Conservation (phyloP, 306 rosid genomes). For the Trifolium dubium region DNA sequence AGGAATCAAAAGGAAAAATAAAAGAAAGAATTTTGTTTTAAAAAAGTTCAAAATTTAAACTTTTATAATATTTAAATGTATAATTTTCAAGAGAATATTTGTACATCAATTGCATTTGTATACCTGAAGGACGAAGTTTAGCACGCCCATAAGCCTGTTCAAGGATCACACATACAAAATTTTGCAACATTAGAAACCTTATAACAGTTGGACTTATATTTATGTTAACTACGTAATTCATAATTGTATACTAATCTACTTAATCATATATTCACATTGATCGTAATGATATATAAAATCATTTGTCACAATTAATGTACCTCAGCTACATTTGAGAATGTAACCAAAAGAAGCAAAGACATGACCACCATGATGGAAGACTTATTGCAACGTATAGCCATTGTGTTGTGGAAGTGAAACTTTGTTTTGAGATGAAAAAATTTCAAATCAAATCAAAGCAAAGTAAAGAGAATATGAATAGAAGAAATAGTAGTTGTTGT, state of each 20-base stretch:
- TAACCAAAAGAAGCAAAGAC: slow-evolving; percentile 64
- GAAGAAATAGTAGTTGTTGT: background rate
- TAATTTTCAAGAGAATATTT: too few species aligned
- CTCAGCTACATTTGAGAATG: slow-evolving; percentile 64
- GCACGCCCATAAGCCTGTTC: slow-evolving; percentile 54
- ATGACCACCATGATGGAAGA: slow-evolving; percentile 48
- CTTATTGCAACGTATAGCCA: slow-evolving; percentile 53
- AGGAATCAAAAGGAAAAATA: too few species aligned
- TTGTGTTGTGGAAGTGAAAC: slow-evolving; percentile 25
- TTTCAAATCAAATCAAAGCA: background rate
- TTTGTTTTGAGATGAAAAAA: background rate
- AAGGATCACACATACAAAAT: background rate
- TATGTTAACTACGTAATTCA: background rate
- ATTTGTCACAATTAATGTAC: slow-evolving; percentile 36
- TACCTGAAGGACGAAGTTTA: slow-evolving; percentile 70
- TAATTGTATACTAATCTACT: background rate
- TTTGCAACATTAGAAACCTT: slow-evolving; percentile 29
- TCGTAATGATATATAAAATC: background rate
- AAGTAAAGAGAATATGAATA: background rate
- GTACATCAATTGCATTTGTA: background rate
- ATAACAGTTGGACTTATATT: slow-evolving; percentile 17
- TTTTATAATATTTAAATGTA: too few species aligned
- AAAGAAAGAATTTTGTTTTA: too few species aligned
- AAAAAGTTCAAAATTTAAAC: too few species aligned
- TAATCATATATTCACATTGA: background rate